Evolutionary conservation across 768 basidiomycete species (phyloP).

Genomic region (Leucosporidium creatinivorum): DNA sequence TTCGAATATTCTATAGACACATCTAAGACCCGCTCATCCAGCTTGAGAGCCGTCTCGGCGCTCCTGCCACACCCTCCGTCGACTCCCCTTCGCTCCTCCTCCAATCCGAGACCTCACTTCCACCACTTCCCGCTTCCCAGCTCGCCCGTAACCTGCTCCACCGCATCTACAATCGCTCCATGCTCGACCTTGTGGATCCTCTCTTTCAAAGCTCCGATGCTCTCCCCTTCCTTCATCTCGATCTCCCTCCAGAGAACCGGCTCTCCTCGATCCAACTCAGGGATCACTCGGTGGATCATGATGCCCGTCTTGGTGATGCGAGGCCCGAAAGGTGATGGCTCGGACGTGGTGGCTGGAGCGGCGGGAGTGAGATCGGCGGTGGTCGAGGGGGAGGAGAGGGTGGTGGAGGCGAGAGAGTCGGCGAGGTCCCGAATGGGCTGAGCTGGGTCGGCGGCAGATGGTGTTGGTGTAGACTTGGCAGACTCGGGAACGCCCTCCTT

Average conservation of each 20-base stretch:
- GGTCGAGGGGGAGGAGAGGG: background rate
- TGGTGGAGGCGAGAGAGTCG: background rate
- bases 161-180: constrained; percentile 80
- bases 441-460: background rate
- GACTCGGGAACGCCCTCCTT: background rate
- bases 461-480: background rate
- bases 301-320: constrained; percentile 70
- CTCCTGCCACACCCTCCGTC: no score
- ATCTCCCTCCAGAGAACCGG: constrained; percentile 76
- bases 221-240: constrained; percentile 62
- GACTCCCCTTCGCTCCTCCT: no score
- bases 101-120: no score
- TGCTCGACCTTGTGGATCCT: constrained; percentile 79
- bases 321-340: constrained; percentile 43
- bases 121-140: constrained; percentile 17
- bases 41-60: no score
- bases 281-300: constrained; percentile 91
- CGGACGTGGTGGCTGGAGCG: background rate
- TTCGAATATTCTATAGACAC: no score
- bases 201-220: constrained; percentile 62
- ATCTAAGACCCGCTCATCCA: no score
- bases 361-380: background rate
- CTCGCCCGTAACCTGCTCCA: constrained; percentile 57
- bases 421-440: background rate
- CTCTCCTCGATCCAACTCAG: constrained; percentile 85